A percentile compares a stretch with the other conserved stretches of the same genome.
phyloP scores from a whole-genome alignment of 768 basidiomycete genomes.

The Rhizopogon sp. region DNA sequence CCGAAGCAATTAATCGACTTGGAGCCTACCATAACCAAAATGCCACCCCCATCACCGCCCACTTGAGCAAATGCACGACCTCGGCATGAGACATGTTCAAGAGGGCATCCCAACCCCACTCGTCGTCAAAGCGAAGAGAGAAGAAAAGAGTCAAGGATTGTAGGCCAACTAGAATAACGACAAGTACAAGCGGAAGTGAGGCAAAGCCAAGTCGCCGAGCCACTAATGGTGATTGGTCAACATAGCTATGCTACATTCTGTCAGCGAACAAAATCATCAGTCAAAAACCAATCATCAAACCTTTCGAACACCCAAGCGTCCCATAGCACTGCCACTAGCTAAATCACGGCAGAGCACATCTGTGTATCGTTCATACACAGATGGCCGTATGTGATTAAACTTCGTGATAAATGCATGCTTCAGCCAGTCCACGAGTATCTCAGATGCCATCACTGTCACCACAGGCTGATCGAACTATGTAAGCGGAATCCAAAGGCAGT shows the following conservation, averaged over 20 bases:
- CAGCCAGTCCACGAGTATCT: constrained; percentile 96
- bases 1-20: constrained; percentile 6
- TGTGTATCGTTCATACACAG: constrained; percentile 91
- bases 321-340: constrained; percentile 69
- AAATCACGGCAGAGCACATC: constrained; percentile 95
- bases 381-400: constrained; percentile 96
- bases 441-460: constrained; percentile 83
- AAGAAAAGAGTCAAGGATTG: constrained; percentile 66
- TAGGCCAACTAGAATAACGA: constrained; percentile 70
- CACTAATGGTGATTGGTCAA: constrained; percentile 94
- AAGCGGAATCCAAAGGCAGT: background rate
- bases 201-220: constrained; percentile 93
- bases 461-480: constrained; percentile 60
- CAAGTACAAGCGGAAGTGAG: constrained; percentile 83
- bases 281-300: constrained; percentile 28
- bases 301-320: constrained; percentile 66
- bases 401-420: constrained; percentile 99
- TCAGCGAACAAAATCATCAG: constrained; percentile 3
- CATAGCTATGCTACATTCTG: constrained; percentile 66
- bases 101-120: constrained; percentile 39
- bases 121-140: constrained; percentile 31
- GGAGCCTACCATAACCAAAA: constrained; percentile 82
- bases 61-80: constrained; percentile 52
- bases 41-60: constrained; percentile 57
- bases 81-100: constrained; percentile 36